Base-by-base conservation (phyloP, 1,284 basidiomycete genomes). In the Coriolopsis trogii region DNA sequence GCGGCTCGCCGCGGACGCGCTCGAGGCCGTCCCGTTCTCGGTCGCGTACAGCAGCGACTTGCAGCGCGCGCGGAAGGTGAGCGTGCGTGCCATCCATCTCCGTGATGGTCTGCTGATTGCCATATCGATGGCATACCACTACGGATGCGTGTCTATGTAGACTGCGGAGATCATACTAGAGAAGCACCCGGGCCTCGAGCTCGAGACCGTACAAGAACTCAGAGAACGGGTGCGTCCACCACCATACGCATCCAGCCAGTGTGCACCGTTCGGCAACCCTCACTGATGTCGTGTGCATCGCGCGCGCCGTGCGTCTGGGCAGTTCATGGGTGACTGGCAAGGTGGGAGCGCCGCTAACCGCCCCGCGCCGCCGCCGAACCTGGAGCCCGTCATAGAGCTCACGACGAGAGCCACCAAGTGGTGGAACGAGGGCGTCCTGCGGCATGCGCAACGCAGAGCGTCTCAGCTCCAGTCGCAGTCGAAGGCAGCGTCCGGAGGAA, bases 281-380 rank as follows among this genome's bases (percentile, higher is more conserved):
- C n/a, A n/a, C n/a, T n/a, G n/a, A n/a, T n/a, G n/a, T n/a, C n/a
- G n/a, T n/a, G n/a, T n/a, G n/a, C n/a, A n/a, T n/a, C n/a, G n/a
- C n/a, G n/a, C n/a, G n/a, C n/a, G n/a, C n/a, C n/a, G n/a, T n/a
- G n/a, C 21, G 3, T 12, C 10, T 40, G 33, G 36, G 47, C 63
- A 90, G 87, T 73, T 74, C 56, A 77, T 91, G 75, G 89, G 88
- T 4, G 73, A 78, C 46, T 62, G 84, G 62, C 78, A 91, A 66
- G 88, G 87, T 36, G 70, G 71, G 53, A 50, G 51, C 39, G 49
- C 61, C 9, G 53, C 51, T 9, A 57, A 46, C 18, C 61, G 63
- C 23, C 51, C 46, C 40, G 20, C 54, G 33, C 41, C 63, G 5
- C 64, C 67, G 1, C 42, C 51, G 18, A 63, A 66, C 59, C 73